phyloP scores from a whole-genome alignment of 2,329 filamentous ascomycete species.

The Cladosporium sphaerospermum region DNA sequence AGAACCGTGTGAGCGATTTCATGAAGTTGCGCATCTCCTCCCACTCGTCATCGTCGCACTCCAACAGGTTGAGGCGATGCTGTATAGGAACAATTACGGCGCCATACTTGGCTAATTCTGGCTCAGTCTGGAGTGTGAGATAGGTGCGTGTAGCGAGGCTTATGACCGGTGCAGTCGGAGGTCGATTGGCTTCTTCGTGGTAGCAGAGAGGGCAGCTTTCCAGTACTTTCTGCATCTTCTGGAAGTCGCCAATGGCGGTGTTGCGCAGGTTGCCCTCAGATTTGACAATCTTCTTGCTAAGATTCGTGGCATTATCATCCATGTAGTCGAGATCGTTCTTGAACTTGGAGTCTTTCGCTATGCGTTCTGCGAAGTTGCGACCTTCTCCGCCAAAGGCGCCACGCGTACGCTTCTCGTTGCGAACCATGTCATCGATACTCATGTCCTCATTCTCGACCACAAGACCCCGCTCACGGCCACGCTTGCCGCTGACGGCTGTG shows the following conservation, averaged over 20 bases:
- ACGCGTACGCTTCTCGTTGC: slow-evolving; percentile 82
- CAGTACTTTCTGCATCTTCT: slow-evolving; percentile 79
- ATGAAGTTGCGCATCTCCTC: slow-evolving; percentile 98
- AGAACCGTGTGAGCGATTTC: slow-evolving; percentile 91
- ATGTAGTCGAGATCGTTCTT: slow-evolving; percentile 92
- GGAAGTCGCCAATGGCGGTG: slow-evolving; percentile 78
- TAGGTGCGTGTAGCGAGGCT: slow-evolving; percentile 81
- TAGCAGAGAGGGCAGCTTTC: slow-evolving; percentile 87
- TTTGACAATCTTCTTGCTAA: slow-evolving; percentile 81
- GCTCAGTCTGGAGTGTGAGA: slow-evolving; percentile 81
- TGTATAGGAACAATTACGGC: slow-evolving; percentile 84
- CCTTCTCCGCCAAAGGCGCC: slow-evolving; percentile 65
- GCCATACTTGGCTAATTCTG: slow-evolving; percentile 75
- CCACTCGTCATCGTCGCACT: slow-evolving; percentile 99
- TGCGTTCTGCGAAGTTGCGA: slow-evolving; percentile 77
- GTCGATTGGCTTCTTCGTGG: slow-evolving; percentile 63
- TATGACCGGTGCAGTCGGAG: slow-evolving; percentile 74
- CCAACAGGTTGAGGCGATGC: slow-evolving; percentile 83
- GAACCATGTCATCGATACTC: slow-evolving; percentile 93
- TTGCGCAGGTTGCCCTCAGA: slow-evolving; percentile 84
- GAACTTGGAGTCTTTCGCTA: slow-evolving; percentile 88
- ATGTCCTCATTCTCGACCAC: slow-evolving; percentile 93
- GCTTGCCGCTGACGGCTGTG: slow-evolving; percentile 68
- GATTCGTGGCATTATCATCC: slow-evolving; percentile 89
- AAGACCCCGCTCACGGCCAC: slow-evolving; percentile 74